phyloP scores from a whole-genome alignment of 2,329 filamentous ascomycete species.

The Lomentospora prolificans region DNA sequence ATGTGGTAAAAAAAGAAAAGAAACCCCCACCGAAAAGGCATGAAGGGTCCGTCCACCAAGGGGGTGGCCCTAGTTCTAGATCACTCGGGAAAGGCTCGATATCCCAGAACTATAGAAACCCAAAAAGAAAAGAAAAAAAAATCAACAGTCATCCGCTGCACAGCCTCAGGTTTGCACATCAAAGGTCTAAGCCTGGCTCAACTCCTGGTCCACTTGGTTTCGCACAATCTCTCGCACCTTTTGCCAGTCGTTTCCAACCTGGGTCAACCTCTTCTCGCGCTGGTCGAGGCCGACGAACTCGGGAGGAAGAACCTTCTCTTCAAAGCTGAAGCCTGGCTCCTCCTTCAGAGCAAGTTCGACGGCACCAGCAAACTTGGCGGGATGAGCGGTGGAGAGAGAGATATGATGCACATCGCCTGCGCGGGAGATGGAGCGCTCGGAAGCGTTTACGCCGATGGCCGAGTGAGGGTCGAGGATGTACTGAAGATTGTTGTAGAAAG shows the following conservation, averaged over 20 bases:
- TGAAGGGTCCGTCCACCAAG: too few species aligned
- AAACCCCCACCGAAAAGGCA: background rate
- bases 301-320: constrained; percentile 61
- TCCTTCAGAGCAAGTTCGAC: constrained; percentile 70
- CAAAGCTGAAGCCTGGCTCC: constrained; percentile 65
- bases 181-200: constrained; percentile 19
- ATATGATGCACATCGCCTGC: constrained; percentile 56
- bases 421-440: constrained; percentile 56
- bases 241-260: constrained; percentile 62
- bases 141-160: background rate
- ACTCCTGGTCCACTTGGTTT: constrained; percentile 59
- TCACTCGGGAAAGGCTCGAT: background rate
- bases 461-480: constrained; percentile 93
- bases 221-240: constrained; percentile 67
- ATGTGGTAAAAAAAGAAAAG: background rate
- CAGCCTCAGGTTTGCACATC: background rate
- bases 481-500: constrained; percentile 46
- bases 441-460: constrained; percentile 74
- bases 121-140: background rate
- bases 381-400: constrained; percentile 85
- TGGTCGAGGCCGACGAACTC: constrained; percentile 75
- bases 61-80: background rate
- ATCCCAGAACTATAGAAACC: background rate
- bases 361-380: constrained; percentile 84
- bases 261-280: constrained; percentile 63